A percentile compares a stretch with the other conserved stretches of the same genome.
phyloP scores from a whole-genome alignment of 1,139 yeast species.

The Petasospora rhodanensis region DNA sequence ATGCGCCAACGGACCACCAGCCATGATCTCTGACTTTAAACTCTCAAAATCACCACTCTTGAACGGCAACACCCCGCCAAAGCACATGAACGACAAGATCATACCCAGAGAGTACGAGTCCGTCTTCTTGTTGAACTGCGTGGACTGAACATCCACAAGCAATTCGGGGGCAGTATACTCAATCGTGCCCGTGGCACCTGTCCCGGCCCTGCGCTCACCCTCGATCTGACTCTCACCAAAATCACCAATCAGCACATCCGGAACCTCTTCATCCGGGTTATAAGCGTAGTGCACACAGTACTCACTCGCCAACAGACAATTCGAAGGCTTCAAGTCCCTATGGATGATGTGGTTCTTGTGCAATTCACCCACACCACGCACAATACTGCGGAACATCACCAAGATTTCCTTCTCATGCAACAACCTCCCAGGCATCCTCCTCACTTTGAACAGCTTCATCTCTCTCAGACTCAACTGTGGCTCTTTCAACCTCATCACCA shows the following conservation, averaged over 20 bases:
- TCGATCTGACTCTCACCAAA: slow-evolving; percentile 85
- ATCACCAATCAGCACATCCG: slow-evolving; percentile 75
- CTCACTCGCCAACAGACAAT: slow-evolving; percentile 56
- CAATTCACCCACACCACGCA: slow-evolving; percentile 64
- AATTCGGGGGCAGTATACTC: slow-evolving; percentile 83
- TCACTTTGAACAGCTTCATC: slow-evolving; percentile 30
- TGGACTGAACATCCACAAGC: neutral
- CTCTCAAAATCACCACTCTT: slow-evolving; percentile 34
- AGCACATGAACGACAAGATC: slow-evolving; percentile 69
- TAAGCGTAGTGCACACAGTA: slow-evolving; percentile 21
- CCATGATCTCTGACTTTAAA: slow-evolving; percentile 37
- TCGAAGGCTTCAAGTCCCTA: slow-evolving; percentile 84
- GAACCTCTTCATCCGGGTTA: slow-evolving; percentile 35
- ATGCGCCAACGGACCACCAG: slow-evolving; percentile 29
- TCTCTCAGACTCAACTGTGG: slow-evolving; percentile 24
- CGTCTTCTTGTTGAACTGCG: slow-evolving; percentile 54
- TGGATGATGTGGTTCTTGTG: slow-evolving; percentile 76
- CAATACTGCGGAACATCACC: slow-evolving; percentile 62
- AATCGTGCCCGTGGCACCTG: slow-evolving; percentile 82
- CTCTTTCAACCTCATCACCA: slow-evolving; percentile 37
- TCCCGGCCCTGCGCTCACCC: slow-evolving; percentile 49
- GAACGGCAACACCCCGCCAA: slow-evolving; percentile 68
- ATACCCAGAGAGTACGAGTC: slow-evolving; percentile 83
- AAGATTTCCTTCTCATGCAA: slow-evolving; percentile 48
- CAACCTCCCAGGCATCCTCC: slow-evolving; percentile 25